Base-by-base conservation (phyloP, 176 grass and related monocot species). In the Dactylis glomerata region DNA sequence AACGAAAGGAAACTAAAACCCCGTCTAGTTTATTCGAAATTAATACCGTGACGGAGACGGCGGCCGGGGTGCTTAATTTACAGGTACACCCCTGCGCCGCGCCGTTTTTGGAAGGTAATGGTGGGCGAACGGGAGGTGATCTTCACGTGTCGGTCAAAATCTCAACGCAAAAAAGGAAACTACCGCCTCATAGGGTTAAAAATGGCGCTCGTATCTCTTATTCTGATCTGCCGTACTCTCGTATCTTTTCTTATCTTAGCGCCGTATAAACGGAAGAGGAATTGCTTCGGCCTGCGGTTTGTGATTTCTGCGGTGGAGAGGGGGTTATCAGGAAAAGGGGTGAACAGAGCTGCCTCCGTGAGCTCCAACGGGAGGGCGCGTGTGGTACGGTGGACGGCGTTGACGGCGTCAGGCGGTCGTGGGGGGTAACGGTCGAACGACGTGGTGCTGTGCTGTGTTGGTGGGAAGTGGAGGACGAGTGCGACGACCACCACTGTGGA, bases 351-450 rank as follows among this genome's bases (percentile, higher is more conserved):
- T 3, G 51, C 72, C 3, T 51, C 72, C 24, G 57, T 63, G 59
- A 16, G 38, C 30, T 51, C 20, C 75, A 84, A 84, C 54, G 86
- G 86, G 65, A 79, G 65, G 63, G 37, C 3, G 76, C 30, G 75
- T 1, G 36, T 11, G 19, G 10, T 10, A 38, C 68, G 37, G 5
- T 17, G 28, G 46, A 2, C 47, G 50, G 75, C 46, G 55, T 80
- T 84, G 85, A 87, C 85, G 81, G 51, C 89, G 89, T 87, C 55
- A 80, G 50, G 5, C 17, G 19, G 65, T 40, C 70, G 1, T 24
- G 68, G 69, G 67, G 4, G 15, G 68, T 89, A 92, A 92, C 83
- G 75, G 86, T 80, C 78, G 83, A 76, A 56, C 72, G 73, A 70
- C 31, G 80, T 36, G 46, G 87, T 0, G 27, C 16, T 41, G 67